phyloP scores from a whole-genome alignment of 306 rosid species.

The Vachellia collinsii region DNA sequence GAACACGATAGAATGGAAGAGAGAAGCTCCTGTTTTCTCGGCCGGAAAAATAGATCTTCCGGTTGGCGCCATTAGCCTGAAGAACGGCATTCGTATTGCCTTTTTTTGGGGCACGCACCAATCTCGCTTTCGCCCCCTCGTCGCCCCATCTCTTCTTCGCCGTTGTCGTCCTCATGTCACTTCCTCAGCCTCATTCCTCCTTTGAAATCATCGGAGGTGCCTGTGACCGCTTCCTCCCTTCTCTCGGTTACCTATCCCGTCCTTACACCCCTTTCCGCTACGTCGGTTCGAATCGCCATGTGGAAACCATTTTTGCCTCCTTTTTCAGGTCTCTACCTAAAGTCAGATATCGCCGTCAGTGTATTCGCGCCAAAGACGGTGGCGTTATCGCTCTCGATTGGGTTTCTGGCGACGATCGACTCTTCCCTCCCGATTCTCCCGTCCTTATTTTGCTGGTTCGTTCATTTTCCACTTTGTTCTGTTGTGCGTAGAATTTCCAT shows the following conservation, averaged over 20 bases:
- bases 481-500: neutral
- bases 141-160: neutral
- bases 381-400: slow-evolving; percentile 88
- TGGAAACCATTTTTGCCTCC: slow-evolving; percentile 86
- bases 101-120: slow-evolving; percentile 2
- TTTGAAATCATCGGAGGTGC: slow-evolving; percentile 73
- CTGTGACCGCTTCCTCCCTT: slow-evolving; percentile 53
- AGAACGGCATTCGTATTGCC: slow-evolving; percentile 29
- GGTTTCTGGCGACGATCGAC: slow-evolving; percentile 66
- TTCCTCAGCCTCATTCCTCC: slow-evolving; percentile 52
- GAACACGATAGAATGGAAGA: neutral
- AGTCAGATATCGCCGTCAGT: slow-evolving; percentile 71
- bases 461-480: neutral
- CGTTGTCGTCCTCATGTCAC: slow-evolving; percentile 31
- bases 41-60: neutral
- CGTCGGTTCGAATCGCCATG: slow-evolving; percentile 67
- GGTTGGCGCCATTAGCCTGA: neutral
- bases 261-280: slow-evolving; percentile 64
- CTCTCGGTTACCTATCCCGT: slow-evolving; percentile 42
- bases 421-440: slow-evolving; percentile 59
- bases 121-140: neutral
- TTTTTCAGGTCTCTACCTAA: slow-evolving; percentile 66
- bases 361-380: slow-evolving; percentile 62
- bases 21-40: neutral
- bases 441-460: slow-evolving; percentile 83